These are phyloP conservation scores for Solanum pennellii DNA, from an alignment of 257 asterid genomes.

Conservation along the genomic window DNA sequence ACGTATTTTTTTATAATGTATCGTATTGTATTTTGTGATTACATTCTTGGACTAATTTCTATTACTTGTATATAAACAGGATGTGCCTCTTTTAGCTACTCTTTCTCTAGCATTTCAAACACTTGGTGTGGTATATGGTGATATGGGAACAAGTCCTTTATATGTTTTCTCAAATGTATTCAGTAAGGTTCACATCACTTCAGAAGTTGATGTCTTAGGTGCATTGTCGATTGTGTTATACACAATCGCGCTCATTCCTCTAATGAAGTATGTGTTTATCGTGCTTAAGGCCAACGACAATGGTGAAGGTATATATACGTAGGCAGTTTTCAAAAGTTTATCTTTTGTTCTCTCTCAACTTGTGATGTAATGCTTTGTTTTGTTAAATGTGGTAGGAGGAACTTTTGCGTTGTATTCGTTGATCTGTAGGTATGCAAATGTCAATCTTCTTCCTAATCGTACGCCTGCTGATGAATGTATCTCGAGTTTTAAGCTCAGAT, in stretches of 20 bases:
- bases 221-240: conserved; percentile 83
- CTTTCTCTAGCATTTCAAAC: conserved; percentile 87
- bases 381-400: conserved; percentile 61
- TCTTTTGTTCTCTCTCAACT: background rate
- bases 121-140: conserved; percentile 95
- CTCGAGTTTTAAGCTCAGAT: conserved; percentile 84
- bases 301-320: conserved; percentile 58
- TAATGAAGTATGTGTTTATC: conserved; percentile 71
- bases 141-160: conserved; percentile 93
- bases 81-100: conserved; percentile 51
- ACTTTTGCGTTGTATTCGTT: conserved; percentile 89
- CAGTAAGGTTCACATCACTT: conserved; percentile 73
- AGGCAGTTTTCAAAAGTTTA: background rate
- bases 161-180: conserved; percentile 83
- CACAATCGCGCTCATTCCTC: conserved; percentile 84
- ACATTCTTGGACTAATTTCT: background rate
- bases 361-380: background rate
- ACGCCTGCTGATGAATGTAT: conserved; percentile 75
- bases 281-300: conserved; percentile 89
- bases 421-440: conserved; percentile 85
- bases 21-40: background rate
- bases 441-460: conserved; percentile 82
- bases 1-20: no score
- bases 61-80: conserved; percentile 29
- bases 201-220: conserved; percentile 82